These are phyloP conservation scores for Conticribra guillardii DNA, from an alignment of 108 stramenopile genomes.

Conservation along the genomic window DNA sequence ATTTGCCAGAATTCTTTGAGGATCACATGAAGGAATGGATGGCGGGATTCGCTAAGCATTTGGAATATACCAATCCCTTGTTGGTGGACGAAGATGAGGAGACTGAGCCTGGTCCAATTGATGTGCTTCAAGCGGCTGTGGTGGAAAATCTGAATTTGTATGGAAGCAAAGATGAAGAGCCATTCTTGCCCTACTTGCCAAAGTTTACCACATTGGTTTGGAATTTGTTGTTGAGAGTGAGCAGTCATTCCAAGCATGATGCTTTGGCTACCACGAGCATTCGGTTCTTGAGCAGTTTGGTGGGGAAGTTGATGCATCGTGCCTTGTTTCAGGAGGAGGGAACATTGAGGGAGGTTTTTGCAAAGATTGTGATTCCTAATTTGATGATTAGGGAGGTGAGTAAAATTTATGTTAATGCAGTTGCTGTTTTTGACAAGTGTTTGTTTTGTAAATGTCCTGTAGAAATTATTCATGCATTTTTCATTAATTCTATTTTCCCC, in stretches of 20 bases:
- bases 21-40: slow-evolving; percentile 96
- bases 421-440: neutral
- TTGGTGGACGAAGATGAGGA: slow-evolving; percentile 88
- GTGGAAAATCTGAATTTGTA: slow-evolving; percentile 94
- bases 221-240: slow-evolving; percentile 84
- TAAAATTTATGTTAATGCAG: neutral
- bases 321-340: slow-evolving; percentile 78
- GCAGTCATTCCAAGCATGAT: slow-evolving; percentile 84
- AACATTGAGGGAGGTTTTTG: slow-evolving; percentile 89
- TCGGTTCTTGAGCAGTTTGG: slow-evolving; percentile 87
- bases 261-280: slow-evolving; percentile 90
- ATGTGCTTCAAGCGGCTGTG: slow-evolving; percentile 89
- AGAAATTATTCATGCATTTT: too few relatives aligned
- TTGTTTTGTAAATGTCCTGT: neutral
- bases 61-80: slow-evolving; percentile 85
- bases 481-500: too few relatives aligned
- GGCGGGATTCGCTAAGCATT: slow-evolving; percentile 85
- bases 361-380: slow-evolving; percentile 95
- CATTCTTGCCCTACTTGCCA: slow-evolving; percentile 83
- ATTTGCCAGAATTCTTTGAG: slow-evolving; percentile 98
- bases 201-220: slow-evolving; percentile 88
- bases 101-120: slow-evolving; percentile 80
- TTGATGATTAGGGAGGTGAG: slow-evolving; percentile 83
- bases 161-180: slow-evolving; percentile 96
- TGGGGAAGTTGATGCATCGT: slow-evolving; percentile 89